Evolutionary conservation across 2,329 filamentous ascomycete species (phyloP), one percentile per base, ranked within the genome.

Genomic region (Akanthomyces muscarius): DNA sequence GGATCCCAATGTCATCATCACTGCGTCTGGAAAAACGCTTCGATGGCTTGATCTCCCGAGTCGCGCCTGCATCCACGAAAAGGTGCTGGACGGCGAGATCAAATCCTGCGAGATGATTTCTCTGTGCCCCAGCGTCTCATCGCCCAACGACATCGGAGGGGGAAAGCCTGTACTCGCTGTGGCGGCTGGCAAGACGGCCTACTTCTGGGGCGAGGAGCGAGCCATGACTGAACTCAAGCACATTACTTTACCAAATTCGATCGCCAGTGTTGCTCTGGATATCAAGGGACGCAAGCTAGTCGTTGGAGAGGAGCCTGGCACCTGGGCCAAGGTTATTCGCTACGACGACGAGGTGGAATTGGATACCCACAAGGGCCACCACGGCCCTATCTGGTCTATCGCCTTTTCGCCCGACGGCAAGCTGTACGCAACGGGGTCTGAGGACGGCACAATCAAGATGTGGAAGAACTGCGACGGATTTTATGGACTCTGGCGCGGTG

Each of bases 361-460:
- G 50, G 95, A 98, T 74, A 89, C 94, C 14, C 91, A 96, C 78
- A 97, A 97, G 77, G 95, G 95, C 28, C 95, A 99, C 69, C 95
- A 99, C 71, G 95, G 95, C 1, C 94, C 94, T 1, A 95, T 99
- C 66, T 99, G 95, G 95, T 97, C 92, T 6, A 88, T 96, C 64
- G 89, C 89, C 63, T 99, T 97, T 76, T 95, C 93, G 0, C 95
- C 95, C 0, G 95, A 99, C 71, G 93, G 93, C 53, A 97, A 96
- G 73, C 80, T 99, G 8, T 99, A 98, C 73, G 95, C 93, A 1
- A 99, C 95, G 1, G 95, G 91, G 36, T 97, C 93, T 55, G 95
- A 99, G 74, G 95, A 99, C 71, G 95, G 95, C 47, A 99, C 95
- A 0, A 96, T 99, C 75, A 99, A 99, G 78, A 81, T 99, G 80